Evolutionary conservation across 495 filamentous ascomycete species (phyloP).

Genomic region (Lasiosphaeris hirsuta): DNA sequence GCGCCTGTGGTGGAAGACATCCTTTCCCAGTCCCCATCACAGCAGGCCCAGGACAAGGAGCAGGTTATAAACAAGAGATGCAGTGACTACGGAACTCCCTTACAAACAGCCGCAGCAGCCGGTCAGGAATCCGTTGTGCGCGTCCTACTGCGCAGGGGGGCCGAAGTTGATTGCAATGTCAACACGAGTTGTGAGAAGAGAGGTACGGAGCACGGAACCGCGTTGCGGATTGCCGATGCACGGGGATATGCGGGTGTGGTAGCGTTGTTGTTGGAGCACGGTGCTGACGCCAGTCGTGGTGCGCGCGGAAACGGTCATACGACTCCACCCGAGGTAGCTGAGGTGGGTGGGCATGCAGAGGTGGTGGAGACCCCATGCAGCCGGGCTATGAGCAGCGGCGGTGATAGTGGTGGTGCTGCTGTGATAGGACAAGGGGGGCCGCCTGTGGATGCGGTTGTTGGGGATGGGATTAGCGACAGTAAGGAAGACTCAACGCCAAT

Average conservation of each 20-base stretch:
- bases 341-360: background rate
- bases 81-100: conserved; percentile 12
- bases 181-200: background rate
- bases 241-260: background rate
- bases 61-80: background rate
- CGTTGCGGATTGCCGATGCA: background rate
- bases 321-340: background rate
- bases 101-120: conserved; percentile 15
- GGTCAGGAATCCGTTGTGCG: conserved; percentile 20
- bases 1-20: conserved; percentile 2
- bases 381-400: background rate
- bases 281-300: background rate
- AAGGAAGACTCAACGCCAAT: background rate
- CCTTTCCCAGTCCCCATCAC: background rate
- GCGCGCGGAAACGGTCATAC: background rate
- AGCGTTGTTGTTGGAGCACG: background rate
- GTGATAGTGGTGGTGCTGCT: background rate
- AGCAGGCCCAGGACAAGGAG: no score
- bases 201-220: background rate
- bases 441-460: background rate
- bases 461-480: background rate
- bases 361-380: background rate
- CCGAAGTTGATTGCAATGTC: conserved; percentile 17
- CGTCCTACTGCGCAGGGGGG: conserved; percentile 18
- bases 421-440: background rate